Evolutionary conservation across 1,284 basidiomycete species (phyloP).

Genomic region (Malassezia sympodialis): DNA sequence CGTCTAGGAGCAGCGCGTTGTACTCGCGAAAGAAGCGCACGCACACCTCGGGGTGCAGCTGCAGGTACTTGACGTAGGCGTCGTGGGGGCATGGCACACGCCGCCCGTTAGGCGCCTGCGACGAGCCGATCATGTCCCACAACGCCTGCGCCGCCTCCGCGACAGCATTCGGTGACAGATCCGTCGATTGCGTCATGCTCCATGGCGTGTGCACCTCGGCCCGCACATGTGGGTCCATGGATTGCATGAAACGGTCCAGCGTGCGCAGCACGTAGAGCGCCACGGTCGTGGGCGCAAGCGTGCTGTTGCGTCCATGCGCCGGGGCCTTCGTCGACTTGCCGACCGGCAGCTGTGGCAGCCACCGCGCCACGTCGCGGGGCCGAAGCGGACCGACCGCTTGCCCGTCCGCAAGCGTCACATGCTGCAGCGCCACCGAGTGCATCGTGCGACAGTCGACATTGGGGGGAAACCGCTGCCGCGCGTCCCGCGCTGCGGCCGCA

Average conservation of each 20-base stretch:
- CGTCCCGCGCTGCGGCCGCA: constrained; percentile 30
- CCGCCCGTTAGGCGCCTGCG: constrained; percentile 19
- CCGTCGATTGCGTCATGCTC: constrained; percentile 26
- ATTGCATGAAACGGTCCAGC: constrained; percentile 35
- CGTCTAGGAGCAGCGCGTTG: constrained; percentile 35
- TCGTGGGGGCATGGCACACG: constrained; percentile 35
- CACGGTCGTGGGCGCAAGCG: constrained; percentile 30
- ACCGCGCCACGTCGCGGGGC: constrained; percentile 26
- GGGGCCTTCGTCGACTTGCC: constrained; percentile 14
- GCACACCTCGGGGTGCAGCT: constrained; percentile 22
- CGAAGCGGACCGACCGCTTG: constrained; percentile 29
- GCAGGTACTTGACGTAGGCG: constrained; percentile 39
- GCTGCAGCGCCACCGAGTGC: constrained; percentile 33
- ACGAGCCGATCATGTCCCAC: constrained; percentile 29
- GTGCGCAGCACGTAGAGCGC: constrained; percentile 34
- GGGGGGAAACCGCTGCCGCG: constrained; percentile 24
- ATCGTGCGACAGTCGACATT: constrained; percentile 41
- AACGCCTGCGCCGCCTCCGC: constrained; percentile 24
- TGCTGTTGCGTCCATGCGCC: constrained; percentile 15
- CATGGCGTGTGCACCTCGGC: constrained; percentile 28
- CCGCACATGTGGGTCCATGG: constrained; percentile 23
- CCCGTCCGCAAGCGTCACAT: constrained; percentile 23
- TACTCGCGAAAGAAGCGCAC: constrained; percentile 27
- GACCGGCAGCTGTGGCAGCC: constrained; percentile 26
- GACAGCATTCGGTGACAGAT: constrained; percentile 24